Evolutionary conservation across 2,329 filamentous ascomycete species (phyloP).

Genomic region (Apiospora phragmitis): DNA sequence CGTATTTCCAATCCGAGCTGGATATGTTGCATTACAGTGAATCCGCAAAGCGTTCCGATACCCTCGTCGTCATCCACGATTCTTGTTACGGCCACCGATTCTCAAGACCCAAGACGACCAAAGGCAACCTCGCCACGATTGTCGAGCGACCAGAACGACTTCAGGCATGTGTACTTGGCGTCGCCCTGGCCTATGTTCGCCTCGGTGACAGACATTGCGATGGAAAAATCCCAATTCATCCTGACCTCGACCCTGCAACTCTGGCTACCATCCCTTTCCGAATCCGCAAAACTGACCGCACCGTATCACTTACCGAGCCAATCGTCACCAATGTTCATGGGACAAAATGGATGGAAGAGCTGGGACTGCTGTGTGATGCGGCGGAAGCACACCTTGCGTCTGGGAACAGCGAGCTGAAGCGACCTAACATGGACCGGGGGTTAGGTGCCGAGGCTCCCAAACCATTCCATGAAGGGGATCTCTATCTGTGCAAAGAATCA

Average conservation of each 20-base stretch:
- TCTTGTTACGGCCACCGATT: conserved; percentile 93
- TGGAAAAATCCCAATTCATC: conserved; percentile 67
- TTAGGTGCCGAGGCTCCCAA: conserved; percentile 45
- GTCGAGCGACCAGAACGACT: conserved; percentile 93
- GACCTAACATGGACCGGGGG: conserved; percentile 62
- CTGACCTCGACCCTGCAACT: conserved; percentile 54
- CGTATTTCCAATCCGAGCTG: conserved; percentile 71
- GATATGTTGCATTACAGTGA: conserved; percentile 56
- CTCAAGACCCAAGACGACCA: conserved; percentile 77
- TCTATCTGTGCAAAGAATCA: conserved; percentile 88
- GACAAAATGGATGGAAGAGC: conserved; percentile 87
- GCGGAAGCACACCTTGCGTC: conserved; percentile 79
- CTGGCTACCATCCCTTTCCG: conserved; percentile 72
- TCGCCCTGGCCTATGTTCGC: conserved; percentile 87
- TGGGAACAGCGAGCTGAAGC: conserved; percentile 70
- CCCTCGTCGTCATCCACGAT: conserved; percentile 86
- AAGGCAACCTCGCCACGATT: conserved; percentile 72
- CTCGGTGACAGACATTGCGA: conserved; percentile 78
- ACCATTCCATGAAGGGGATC: conserved; percentile 80
- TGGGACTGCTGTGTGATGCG: conserved; percentile 79
- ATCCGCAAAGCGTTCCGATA: conserved; percentile 51
- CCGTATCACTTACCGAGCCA: conserved; percentile 68
- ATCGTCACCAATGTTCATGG: conserved; percentile 92
- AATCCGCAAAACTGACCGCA: conserved; percentile 78
- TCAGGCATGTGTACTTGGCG: conserved; percentile 77